Base-by-base conservation (phyloP, 768 basidiomycete genomes). In the Galerina sulciceps region DNA sequence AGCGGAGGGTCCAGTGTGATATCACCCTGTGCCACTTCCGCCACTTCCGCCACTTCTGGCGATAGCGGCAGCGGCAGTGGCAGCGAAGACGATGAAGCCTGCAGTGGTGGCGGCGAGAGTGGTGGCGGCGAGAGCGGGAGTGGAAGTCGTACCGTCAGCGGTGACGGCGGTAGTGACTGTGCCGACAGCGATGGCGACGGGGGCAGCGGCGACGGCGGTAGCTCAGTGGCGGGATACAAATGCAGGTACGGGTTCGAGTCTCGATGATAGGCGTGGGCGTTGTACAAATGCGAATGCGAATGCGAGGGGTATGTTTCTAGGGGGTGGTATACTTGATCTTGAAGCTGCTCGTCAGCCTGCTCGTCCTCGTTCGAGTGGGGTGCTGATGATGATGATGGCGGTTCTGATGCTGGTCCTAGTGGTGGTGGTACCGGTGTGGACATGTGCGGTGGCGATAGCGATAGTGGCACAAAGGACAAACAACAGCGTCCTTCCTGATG, bases 241-340 rank as follows among this genome's bases (percentile, higher is more conserved):
- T 31, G n/a, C 40, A 5, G 6, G 55, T 23, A 40, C 26, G 26
- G 4, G 26, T 31, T 4, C 26, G 55, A n/a, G n/a, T n/a, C n/a
- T n/a, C n/a, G n/a, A n/a, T n/a, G n/a, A n/a, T n/a, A n/a, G n/a
- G n/a, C n/a, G n/a, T n/a, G 13, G 41, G 40, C 37, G 35, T 55
- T 63, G 57, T 53, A 55, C 58, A 53, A 50, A 23, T 53, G 53
- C 31, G 14, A 44, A 23, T 53, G 53, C 31, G 14, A 44, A 53
- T 49, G 43, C 26, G 55, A 34, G 11, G 63, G 60, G 65, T 67
- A 67, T 67, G 60, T 18, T 42, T 67, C 63, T 64, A 67, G 20
- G 38, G 34, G 55, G 38, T 58, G 53, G 58, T 55, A 31, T 34
- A 60, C 51, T n/a, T 51, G 14, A 18, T 50, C 49, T 8, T 50